These are phyloP conservation scores for Aureobasidium sp. DNA, from an alignment of 2,329 filamentous ascomycete genomes.

Conservation along the genomic window DNA sequence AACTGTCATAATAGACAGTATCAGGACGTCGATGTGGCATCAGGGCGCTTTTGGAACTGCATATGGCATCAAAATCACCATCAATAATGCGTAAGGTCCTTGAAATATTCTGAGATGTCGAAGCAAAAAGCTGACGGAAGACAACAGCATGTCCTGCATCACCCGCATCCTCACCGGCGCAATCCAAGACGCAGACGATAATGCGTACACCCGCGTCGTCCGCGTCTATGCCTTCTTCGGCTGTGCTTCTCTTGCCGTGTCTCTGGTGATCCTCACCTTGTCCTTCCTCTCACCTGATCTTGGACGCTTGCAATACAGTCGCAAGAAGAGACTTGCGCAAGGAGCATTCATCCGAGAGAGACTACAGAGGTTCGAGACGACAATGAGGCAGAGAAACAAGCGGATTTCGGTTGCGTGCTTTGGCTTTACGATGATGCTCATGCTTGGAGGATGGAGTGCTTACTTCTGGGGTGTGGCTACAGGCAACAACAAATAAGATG, in stretches of 20 bases:
- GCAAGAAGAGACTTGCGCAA: constrained; percentile 44
- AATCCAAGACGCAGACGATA: constrained; percentile 51
- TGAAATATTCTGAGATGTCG: background rate
- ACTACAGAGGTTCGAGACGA: constrained; percentile 36
- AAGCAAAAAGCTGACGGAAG: background rate
- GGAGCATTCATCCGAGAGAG: constrained; percentile 40
- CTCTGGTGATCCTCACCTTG: constrained; percentile 33
- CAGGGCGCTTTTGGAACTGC: constrained; percentile 54
- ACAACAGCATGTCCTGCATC: constrained; percentile 51
- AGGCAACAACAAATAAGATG: constrained; percentile 35
- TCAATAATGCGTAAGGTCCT: constrained; percentile 47
- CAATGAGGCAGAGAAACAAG: constrained; percentile 33
- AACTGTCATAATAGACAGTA: constrained; percentile 53
- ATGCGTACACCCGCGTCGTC: constrained; percentile 50
- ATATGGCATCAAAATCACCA: constrained; percentile 53
- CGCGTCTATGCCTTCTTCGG: constrained; percentile 51
- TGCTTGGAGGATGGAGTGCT: constrained; percentile 47
- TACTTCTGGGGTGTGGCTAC: constrained; percentile 57
- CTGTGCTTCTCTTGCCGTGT: constrained; percentile 42
- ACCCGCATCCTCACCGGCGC: constrained; percentile 51
- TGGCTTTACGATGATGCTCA: constrained; percentile 37
- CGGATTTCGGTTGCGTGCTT: constrained; percentile 38
- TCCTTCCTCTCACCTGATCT: constrained; percentile 39
- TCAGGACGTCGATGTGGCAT: constrained; percentile 54
- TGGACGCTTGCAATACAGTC: constrained; percentile 50